Percentiles rank a stretch among this genome's conserved stretches.
Conservation (phyloP, 2,329 filamentous ascomycete species). For the Thelonectria rubi region DNA sequence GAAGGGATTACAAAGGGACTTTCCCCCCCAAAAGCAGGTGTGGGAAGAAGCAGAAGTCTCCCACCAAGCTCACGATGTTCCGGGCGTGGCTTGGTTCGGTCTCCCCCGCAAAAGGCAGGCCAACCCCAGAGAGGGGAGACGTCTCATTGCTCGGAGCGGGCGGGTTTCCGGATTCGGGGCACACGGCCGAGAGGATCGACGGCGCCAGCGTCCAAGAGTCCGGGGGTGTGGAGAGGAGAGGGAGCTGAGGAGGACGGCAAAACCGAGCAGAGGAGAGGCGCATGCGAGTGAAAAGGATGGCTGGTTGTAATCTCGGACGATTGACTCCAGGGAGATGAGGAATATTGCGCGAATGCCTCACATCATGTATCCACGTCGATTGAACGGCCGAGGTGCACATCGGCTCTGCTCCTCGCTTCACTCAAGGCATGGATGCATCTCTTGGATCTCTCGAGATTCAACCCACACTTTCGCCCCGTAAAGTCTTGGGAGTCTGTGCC, state of each 20-base stretch:
- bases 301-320: neutral
- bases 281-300: slow-evolving; percentile 11
- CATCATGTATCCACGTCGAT: neutral
- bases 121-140: slow-evolving; percentile 4
- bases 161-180: slow-evolving; percentile 36
- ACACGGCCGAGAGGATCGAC: slow-evolving; percentile 41
- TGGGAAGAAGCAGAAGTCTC: neutral
- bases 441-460: slow-evolving; percentile 1
- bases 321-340: neutral
- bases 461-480: slow-evolving; percentile 12
- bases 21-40: slow-evolving; percentile 1
- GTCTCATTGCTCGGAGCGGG: slow-evolving; percentile 19
- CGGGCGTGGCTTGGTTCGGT: neutral
- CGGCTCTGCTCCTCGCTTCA: neutral
- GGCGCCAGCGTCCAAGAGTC: slow-evolving; percentile 22
- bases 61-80: neutral
- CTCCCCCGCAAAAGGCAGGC: neutral
- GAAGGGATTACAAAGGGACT: slow-evolving; percentile 11
- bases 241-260: neutral
- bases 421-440: neutral
- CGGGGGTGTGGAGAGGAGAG: slow-evolving; percentile 17
- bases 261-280: neutral
- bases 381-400: neutral
- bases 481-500: slow-evolving; percentile 11
- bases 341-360: neutral